Percentiles rank a stretch among this genome's conserved stretches.
phyloP scores from a whole-genome alignment of 495 filamentous ascomycete species.

The Penicillium herquei region DNA sequence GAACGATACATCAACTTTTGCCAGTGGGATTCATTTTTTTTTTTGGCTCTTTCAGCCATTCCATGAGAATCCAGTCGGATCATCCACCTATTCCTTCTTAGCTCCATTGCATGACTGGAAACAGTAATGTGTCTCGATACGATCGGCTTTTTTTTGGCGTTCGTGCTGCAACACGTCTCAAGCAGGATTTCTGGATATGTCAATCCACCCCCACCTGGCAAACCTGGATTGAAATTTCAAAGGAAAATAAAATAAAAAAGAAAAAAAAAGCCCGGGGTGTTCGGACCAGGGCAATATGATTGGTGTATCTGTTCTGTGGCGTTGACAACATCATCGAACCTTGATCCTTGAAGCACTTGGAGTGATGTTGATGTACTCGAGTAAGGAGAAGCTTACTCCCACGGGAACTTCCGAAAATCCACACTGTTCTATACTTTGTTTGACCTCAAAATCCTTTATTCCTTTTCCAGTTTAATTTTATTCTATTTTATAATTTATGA shows the following conservation, averaged over 20 bases:
- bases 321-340: too few relatives aligned
- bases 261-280: too few relatives aligned
- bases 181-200: too few relatives aligned
- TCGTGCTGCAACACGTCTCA: background rate
- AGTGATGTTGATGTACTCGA: too few relatives aligned
- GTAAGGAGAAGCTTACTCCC: background rate
- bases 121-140: background rate
- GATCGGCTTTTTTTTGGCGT: background rate
- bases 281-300: too few relatives aligned
- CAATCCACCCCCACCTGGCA: too few relatives aligned
- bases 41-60: background rate
- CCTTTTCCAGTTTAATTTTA: background rate
- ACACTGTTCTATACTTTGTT: background rate
- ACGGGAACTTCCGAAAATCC: background rate
- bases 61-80: background rate
- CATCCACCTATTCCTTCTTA: background rate
- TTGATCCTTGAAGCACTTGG: too few relatives aligned
- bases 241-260: too few relatives aligned
- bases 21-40: background rate
- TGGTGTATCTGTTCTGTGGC: too few relatives aligned
- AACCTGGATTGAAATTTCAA: too few relatives aligned
- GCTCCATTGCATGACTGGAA: background rate
- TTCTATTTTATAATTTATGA: background rate
- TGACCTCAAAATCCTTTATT: background rate
- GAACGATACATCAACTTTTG: constrained; percentile 28